These are phyloP conservation scores for Ogataea dorogensis DNA, from an alignment of 805 yeast genomes.

Conservation along the genomic window DNA sequence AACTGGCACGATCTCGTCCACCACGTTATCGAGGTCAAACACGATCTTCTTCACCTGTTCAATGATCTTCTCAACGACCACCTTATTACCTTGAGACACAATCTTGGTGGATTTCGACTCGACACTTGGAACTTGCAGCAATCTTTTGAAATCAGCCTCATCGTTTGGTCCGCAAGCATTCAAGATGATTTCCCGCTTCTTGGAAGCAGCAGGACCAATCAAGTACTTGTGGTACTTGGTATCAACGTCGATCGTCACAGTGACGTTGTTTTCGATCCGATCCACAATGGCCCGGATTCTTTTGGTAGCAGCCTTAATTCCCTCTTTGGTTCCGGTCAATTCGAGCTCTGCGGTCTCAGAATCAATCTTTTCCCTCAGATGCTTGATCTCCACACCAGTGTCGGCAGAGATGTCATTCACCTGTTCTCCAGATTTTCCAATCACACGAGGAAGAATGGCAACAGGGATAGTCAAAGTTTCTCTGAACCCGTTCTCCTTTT, in stretches of 20 bases:
- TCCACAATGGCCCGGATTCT: conserved; percentile 61
- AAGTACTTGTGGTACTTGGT: conserved; percentile 72
- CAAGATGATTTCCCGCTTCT: conserved; percentile 67
- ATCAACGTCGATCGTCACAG: conserved; percentile 61
- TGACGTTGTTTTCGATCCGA: conserved; percentile 60
- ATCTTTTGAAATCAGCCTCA: conserved; percentile 47
- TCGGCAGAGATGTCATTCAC: conserved; percentile 77
- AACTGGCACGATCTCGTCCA: conserved; percentile 51
- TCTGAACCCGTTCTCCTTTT: conserved; percentile 77
- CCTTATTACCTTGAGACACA: conserved; percentile 70
- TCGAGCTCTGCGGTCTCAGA: conserved; percentile 57
- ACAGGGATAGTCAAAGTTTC: conserved; percentile 65
- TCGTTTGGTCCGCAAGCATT: conserved; percentile 74
- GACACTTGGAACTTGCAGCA: conserved; percentile 68
- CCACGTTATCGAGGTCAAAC: conserved; percentile 58
- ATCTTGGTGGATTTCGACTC: conserved; percentile 58
- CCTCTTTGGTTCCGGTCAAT: conserved; percentile 74
- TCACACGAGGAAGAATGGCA: conserved; percentile 75
- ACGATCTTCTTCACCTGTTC: conserved; percentile 62
- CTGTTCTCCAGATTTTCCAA: conserved; percentile 85
- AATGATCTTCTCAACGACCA: conserved; percentile 66
- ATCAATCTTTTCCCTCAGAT: conserved; percentile 44
- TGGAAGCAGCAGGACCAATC: conserved; percentile 77
- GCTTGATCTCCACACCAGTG: conserved; percentile 56
- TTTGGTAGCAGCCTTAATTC: conserved; percentile 68